Conservation (phyloP, 345 rosid genomes). For the Citrus glauca region DNA sequence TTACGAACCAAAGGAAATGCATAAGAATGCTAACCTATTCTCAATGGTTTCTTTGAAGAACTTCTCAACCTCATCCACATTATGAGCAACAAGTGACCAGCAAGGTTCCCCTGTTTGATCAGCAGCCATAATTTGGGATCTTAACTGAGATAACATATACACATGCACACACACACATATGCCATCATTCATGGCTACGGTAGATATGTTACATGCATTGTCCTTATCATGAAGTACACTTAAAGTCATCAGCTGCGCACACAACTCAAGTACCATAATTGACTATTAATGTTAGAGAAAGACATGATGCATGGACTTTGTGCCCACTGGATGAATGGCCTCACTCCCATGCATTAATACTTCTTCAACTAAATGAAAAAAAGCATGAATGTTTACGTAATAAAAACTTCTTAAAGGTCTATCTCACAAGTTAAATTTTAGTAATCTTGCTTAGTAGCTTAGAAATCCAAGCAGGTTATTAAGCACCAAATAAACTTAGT, state of each 20-base stretch:
- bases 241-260: background rate
- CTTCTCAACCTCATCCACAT: constrained; percentile 64
- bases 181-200: background rate
- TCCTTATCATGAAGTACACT: background rate
- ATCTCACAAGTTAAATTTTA: background rate
- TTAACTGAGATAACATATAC: background rate
- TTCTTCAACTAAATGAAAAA: background rate
- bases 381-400: background rate
- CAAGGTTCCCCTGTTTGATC: constrained; percentile 73
- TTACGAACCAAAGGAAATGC: background rate
- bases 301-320: background rate
- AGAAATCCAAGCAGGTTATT: background rate
- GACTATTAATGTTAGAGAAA: background rate
- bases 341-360: background rate
- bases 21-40: constrained; percentile 58
- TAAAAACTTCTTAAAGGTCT: background rate
- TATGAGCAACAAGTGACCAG: constrained; percentile 61
- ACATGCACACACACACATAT: background rate
- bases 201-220: background rate
- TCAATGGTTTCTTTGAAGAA: constrained; percentile 87
- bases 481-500: background rate
- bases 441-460: background rate
- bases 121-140: constrained; percentile 1
- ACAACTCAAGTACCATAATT: background rate
- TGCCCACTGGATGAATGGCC: background rate